Percentiles rank a stretch among this genome's conserved stretches.
Evolutionary conservation across 257 asterid species (phyloP).

Genomic region (Solanum virginianum): DNA sequence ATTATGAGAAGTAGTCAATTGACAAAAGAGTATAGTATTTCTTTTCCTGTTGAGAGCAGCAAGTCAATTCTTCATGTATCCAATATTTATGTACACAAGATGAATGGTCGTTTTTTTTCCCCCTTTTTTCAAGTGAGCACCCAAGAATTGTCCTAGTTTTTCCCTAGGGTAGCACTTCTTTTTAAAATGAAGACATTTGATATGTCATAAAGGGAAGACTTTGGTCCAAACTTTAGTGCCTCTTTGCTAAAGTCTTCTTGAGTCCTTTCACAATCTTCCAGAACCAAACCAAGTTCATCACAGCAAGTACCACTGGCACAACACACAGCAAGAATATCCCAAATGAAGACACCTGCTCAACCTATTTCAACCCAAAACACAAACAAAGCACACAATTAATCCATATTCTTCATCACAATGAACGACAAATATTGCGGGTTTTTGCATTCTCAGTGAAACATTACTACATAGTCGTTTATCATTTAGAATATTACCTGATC

Average conservation of each 20-base stretch:
- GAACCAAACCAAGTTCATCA: constrained; percentile 67
- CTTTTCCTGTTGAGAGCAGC: constrained; percentile 2
- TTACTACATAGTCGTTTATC: neutral
- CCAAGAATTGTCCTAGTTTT: too few relatives aligned
- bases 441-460: neutral
- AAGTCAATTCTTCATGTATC: neutral
- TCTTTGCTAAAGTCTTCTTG: constrained; percentile 49
- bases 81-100: neutral
- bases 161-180: too few relatives aligned
- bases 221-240: constrained; percentile 14
- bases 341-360: constrained; percentile 29
- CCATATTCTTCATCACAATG: neutral
- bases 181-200: neutral
- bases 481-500: constrained; percentile 38
- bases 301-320: constrained; percentile 29
- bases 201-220: neutral
- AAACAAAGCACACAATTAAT: neutral
- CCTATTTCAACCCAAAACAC: constrained; percentile 22
- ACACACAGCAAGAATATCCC: constrained; percentile 26
- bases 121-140: too few relatives aligned
- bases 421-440: neutral
- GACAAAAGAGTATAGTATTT: neutral
- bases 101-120: neutral
- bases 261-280: constrained; percentile 55
- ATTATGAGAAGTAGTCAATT: too few relatives aligned